Conservation (phyloP, 352 stramenopile species). For the Phytophthora tentaculata region DNA sequence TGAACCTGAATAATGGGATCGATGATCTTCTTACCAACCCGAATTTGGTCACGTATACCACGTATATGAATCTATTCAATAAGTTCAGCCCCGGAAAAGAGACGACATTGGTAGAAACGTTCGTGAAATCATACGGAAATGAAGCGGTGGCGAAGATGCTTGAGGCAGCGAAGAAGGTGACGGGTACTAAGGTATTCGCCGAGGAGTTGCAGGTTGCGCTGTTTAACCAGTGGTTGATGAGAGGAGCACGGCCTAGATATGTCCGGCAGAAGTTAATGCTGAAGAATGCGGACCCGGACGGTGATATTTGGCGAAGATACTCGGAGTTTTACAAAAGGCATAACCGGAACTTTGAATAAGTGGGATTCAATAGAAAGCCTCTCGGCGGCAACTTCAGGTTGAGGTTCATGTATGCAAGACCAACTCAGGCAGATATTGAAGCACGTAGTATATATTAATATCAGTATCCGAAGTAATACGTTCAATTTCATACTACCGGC, state of each 20-base stretch:
- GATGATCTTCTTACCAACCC: background rate
- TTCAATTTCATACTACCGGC: no score
- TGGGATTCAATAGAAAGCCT: no score
- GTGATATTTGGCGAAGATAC: background rate
- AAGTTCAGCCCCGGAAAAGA: background rate
- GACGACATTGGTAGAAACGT: background rate
- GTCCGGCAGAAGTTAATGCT: background rate
- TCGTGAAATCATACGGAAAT: constrained; percentile 1
- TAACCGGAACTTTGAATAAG: no score
- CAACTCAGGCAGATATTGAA: no score
- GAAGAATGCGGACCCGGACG: background rate
- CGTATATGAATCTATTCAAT: background rate
- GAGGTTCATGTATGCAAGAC: no score
- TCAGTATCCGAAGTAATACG: no score
- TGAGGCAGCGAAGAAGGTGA: constrained; percentile 1
- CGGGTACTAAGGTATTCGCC: background rate
- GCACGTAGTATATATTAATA: no score
- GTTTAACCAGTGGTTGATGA: background rate
- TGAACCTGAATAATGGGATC: constrained; percentile 1
- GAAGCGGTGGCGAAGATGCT: constrained; percentile 7
- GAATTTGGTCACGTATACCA: background rate
- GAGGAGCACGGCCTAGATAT: background rate
- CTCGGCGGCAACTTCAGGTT: no score
- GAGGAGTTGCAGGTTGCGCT: background rate
- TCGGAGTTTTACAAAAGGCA: background rate